Evolutionary conservation across 1,284 basidiomycete species (phyloP), one percentile per base, ranked within the genome.

Genomic region (Ustilago bromivora): DNA sequence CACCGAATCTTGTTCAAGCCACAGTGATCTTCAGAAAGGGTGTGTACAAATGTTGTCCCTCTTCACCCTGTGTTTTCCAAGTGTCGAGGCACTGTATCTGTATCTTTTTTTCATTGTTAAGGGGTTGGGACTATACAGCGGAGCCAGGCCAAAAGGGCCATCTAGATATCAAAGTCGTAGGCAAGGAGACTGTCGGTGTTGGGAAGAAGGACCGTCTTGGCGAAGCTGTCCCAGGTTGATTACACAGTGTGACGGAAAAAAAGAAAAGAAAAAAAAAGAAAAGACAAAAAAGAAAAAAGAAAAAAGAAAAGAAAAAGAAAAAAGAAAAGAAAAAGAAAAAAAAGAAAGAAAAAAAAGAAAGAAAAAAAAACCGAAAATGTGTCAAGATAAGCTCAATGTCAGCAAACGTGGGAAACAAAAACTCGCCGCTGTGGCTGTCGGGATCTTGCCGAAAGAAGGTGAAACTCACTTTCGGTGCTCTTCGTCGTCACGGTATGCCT

Each of bases 381-480:
- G 19, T 32, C 58, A 57, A 54, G 54, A 35, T 11, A 54, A 58
- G 17, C 46, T 23, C 32, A 40, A 23, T 40, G 63, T 59, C 54
- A 66, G 59, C 43, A 43, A 31, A 34, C 32, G 36, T 41, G 28
- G 55, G 36, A 31, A 57, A 36, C 34, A 28, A n/a, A 49, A 11
- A 28, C 23, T 28, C 57, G 19, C 31, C 11, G 28, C n/a, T 46
- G 11, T 31, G 61, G 61, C 53, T 36, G 32, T 57, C 59, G 60
- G 60, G 47, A 61, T 40, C 7, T 19, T 19, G 3, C 41, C 55
- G 66, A 54, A 17, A 10, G 28, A 23, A 40, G 31, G 8, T 28
- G 2, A 4, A 53, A 82, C 81, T 62, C 61, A 83, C 81, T 82
- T 76, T n/a, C 71, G 74, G 71, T 83, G 81, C 49, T 82, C 81